Evolutionary conservation across 768 basidiomycete species (phyloP).

Genomic region (Hydnomerulius pinastri): DNA sequence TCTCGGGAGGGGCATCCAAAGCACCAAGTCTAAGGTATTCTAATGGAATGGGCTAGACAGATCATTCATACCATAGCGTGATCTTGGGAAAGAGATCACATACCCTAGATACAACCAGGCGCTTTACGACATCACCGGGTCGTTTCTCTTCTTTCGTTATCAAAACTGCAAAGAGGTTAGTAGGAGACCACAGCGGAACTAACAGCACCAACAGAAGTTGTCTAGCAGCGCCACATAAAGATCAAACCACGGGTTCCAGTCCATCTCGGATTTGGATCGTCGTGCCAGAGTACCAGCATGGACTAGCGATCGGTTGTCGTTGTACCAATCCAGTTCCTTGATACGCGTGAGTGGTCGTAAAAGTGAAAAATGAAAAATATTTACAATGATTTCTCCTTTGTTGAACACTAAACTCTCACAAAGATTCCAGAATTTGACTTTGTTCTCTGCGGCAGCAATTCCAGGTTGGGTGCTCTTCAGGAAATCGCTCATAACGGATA

Average conservation of each 20-base stretch:
- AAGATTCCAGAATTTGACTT: conserved; percentile 85
- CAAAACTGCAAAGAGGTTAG: conserved; percentile 48
- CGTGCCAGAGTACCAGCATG: conserved; percentile 67
- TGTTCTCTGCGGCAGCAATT: conserved; percentile 86
- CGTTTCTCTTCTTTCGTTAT: conserved; percentile 63
- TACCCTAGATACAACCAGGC: conserved; percentile 68
- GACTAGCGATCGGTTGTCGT: conserved; percentile 72
- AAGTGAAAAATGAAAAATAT: conserved; percentile 23
- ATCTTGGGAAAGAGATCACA: conserved; percentile 20
- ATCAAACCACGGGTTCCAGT: conserved; percentile 72
- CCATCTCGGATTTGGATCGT: conserved; percentile 61
- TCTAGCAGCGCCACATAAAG: conserved; percentile 69
- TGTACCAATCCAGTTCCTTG: conserved; percentile 82
- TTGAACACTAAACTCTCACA: conserved; percentile 75
- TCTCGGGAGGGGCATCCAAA: conserved; percentile 62
- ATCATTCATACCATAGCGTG: conserved; percentile 9
- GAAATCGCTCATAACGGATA: conserved; percentile 66
- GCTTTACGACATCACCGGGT: conserved; percentile 46
- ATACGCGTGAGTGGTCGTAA: conserved; percentile 5
- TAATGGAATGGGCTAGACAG: conserved; percentile 70
- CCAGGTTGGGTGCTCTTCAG: conserved; percentile 89
- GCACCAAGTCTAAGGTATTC: conserved; percentile 74
- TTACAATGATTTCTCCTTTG: conserved; percentile 80
- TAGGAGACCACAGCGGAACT: not conserved
- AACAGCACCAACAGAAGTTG: conserved; percentile 62